A percentile compares a stretch with the other conserved stretches of the same genome.
Evolutionary conservation across 352 stramenopile genomes (phyloP).

Genomic region (Phytophthora brassicae): DNA sequence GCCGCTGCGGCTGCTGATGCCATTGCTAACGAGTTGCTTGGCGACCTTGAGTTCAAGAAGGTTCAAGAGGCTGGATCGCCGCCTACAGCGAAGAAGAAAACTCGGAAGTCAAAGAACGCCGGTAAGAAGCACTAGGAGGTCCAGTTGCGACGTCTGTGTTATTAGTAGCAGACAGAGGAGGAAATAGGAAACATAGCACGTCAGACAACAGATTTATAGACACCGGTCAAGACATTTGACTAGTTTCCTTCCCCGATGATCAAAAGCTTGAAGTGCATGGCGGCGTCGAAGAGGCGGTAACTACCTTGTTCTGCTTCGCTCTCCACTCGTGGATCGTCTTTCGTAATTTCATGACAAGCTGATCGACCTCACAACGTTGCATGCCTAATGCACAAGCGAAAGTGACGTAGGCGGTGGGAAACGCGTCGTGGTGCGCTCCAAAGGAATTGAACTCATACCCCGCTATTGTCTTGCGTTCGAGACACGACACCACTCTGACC

Average conservation of each 20-base stretch:
- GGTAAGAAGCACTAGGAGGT: conserved; percentile 70
- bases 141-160: conserved; percentile 1
- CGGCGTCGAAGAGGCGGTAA: not conserved
- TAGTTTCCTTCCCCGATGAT: conserved; percentile 10
- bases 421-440: conserved; percentile 89
- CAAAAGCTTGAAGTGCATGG: conserved; percentile 3
- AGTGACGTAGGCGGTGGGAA: conserved; percentile 94
- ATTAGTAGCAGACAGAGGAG: conserved; percentile 1
- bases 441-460: conserved; percentile 91
- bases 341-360: conserved; percentile 91
- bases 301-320: conserved; percentile 33
- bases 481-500: conserved; percentile 85
- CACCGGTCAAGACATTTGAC: conserved; percentile 2
- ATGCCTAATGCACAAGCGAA: conserved; percentile 97
- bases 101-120: conserved; percentile 58
- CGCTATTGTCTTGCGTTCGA: conserved; percentile 88
- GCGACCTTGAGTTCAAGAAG: conserved; percentile 77
- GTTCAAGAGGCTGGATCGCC: conserved; percentile 33
- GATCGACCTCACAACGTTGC: conserved; percentile 87
- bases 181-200: conserved; percentile 20
- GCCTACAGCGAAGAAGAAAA: conserved; percentile 59
- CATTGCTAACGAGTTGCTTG: conserved; percentile 71
- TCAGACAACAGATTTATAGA: conserved; percentile 38
- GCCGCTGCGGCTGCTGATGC: conserved; percentile 74
- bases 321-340: conserved; percentile 91